These are phyloP conservation scores for Chytridium lagenaria DNA, from an alignment of 371 early-diverging fungal genomes.

Conservation along the genomic window DNA sequence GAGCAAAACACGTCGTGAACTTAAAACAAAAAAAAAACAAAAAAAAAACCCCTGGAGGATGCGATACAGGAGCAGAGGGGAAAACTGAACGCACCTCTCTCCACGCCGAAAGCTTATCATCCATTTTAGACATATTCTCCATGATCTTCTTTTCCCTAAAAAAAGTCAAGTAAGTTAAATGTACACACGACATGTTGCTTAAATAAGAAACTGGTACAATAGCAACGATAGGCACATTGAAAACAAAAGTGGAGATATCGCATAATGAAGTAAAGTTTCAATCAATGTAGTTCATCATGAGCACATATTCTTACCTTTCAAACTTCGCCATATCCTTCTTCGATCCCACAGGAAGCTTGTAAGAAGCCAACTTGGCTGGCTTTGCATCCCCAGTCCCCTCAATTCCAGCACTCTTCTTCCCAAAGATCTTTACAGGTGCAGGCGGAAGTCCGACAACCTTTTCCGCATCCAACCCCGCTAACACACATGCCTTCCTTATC, in stretches of 20 bases:
- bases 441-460: constrained; percentile 31
- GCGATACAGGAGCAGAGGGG: too few species aligned
- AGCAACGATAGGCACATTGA: not conserved
- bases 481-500: constrained; percentile 41
- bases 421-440: not conserved
- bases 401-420: not conserved
- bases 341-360: constrained; percentile 32
- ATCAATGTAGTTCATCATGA: too few species aligned
- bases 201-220: not conserved
- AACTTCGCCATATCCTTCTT: constrained; percentile 28
- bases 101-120: constrained; percentile 40
- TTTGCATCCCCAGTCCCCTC: not conserved
- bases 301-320: constrained; percentile 20
- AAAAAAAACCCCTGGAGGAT: too few species aligned
- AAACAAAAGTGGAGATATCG: too few species aligned
- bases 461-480: constrained; percentile 48
- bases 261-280: too few species aligned
- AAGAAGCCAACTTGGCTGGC: not conserved
- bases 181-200: not conserved
- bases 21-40: too few species aligned
- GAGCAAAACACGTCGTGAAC: too few species aligned
- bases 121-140: constrained; percentile 51
- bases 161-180: not conserved
- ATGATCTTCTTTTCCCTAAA: constrained; percentile 43
- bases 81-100: constrained; percentile 41